These are phyloP conservation scores for Calonectria hongkongensis DNA, from an alignment of 2,329 filamentous ascomycete genomes.

Conservation along the genomic window DNA sequence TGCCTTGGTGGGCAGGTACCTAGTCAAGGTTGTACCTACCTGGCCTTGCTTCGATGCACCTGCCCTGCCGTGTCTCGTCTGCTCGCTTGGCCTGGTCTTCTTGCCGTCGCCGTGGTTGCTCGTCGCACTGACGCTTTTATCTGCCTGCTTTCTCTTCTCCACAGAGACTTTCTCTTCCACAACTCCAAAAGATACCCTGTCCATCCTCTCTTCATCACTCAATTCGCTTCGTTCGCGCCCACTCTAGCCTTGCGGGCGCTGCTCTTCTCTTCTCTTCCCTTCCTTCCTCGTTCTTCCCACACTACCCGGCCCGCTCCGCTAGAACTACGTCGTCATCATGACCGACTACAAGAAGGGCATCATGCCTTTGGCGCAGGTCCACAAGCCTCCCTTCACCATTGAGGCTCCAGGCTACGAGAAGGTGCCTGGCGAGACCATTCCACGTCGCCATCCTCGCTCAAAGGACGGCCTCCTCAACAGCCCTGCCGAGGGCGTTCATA, in stretches of 20 bases:
- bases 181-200: slow-evolving; percentile 35
- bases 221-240: slow-evolving; percentile 30
- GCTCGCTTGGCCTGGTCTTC: slow-evolving; percentile 28
- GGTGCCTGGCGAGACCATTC: slow-evolving; percentile 88
- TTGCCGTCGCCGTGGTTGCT: slow-evolving; percentile 15
- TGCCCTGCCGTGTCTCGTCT: slow-evolving; percentile 38
- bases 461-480: slow-evolving; percentile 81
- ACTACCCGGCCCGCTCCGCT: slow-evolving; percentile 37
- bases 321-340: slow-evolving; percentile 48
- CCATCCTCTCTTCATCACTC: slow-evolving; percentile 22
- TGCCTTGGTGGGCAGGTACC: slow-evolving; percentile 3
- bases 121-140: slow-evolving; percentile 28
- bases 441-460: slow-evolving; percentile 82
- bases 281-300: slow-evolving; percentile 34
- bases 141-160: slow-evolving; percentile 31
- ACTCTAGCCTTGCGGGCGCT: slow-evolving; percentile 15
- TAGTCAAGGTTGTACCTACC: slow-evolving; percentile 8
- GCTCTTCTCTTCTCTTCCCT: slow-evolving; percentile 32
- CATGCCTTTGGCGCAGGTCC: slow-evolving; percentile 74
- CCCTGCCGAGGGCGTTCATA: slow-evolving; percentile 82
- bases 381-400: slow-evolving; percentile 84
- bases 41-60: slow-evolving; percentile 26
- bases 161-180: slow-evolving; percentile 20
- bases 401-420: slow-evolving; percentile 81
- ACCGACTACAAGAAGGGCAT: slow-evolving; percentile 64